Conservation (phyloP, 2,329 filamentous ascomycete genomes). For the Parafenestella ontariensis region DNA sequence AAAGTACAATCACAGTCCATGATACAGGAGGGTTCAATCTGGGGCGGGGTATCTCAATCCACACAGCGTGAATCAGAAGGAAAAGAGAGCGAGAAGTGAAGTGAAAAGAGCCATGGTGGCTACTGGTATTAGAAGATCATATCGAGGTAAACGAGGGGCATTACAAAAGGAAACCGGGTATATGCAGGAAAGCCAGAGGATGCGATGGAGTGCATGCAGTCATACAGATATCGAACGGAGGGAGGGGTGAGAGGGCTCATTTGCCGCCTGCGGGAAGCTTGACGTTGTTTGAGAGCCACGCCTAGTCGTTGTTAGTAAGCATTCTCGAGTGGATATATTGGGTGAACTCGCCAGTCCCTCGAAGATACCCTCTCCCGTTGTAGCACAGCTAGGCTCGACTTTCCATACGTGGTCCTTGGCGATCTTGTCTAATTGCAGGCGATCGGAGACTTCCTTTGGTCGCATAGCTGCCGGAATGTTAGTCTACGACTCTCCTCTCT, state of each 20-base stretch:
- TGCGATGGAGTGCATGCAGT: constrained; percentile 36
- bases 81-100: constrained; percentile 10
- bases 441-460: constrained; percentile 59
- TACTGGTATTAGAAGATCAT: constrained; percentile 34
- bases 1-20: constrained; percentile 19
- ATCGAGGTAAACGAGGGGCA: constrained; percentile 21
- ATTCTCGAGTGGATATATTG: neutral
- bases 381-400: constrained; percentile 62
- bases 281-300: constrained; percentile 61
- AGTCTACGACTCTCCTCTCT: constrained; percentile 6
- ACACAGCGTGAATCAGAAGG: constrained; percentile 14
- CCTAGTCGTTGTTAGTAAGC: constrained; percentile 34
- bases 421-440: constrained; percentile 57
- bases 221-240: constrained; percentile 32
- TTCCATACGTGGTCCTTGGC: constrained; percentile 63
- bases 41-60: constrained; percentile 21
- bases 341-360: constrained; percentile 54
- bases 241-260: constrained; percentile 22
- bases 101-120: neutral
- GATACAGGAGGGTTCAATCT: constrained; percentile 17
- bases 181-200: constrained; percentile 43
- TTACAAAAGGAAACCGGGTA: constrained; percentile 44
- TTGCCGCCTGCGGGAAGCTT: constrained; percentile 52
- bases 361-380: constrained; percentile 61
- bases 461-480: constrained; percentile 51